A percentile compares a stretch with the other conserved stretches of the same genome.
phyloP scores from a whole-genome alignment of 106 monocot genomes.

The Platanthera guangdongensis region DNA sequence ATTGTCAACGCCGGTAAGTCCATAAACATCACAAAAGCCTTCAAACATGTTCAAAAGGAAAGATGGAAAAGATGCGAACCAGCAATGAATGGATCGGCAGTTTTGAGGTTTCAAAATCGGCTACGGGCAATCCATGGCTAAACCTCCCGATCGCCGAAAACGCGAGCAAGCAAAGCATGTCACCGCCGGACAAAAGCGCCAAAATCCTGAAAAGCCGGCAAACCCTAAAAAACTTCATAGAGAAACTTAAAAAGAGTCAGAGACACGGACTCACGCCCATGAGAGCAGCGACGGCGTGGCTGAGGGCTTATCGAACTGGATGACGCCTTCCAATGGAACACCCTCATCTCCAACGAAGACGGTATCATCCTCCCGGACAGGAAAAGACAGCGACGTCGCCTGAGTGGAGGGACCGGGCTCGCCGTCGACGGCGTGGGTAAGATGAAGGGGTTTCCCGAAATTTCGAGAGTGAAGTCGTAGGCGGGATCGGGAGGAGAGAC shows the following conservation, averaged over 20 bases:
- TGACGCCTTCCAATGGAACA: constrained; percentile 81
- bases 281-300: constrained; percentile 22
- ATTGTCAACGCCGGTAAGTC: not conserved
- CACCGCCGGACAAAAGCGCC: constrained; percentile 64
- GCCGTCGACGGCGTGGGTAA: not conserved
- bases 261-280: constrained; percentile 35
- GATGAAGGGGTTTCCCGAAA: not conserved
- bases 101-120: constrained; percentile 64
- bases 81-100: constrained; percentile 84
- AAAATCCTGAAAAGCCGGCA: constrained; percentile 40
- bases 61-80: constrained; percentile 26
- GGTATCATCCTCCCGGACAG: not conserved
- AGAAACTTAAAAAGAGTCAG: not conserved
- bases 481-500: too few species aligned
- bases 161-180: constrained; percentile 53
- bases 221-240: not conserved
- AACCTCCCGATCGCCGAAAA: constrained; percentile 86
- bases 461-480: not conserved
- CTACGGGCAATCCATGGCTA: constrained; percentile 66
- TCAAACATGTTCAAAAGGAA: not conserved
- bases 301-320: constrained; percentile 59
- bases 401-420: not conserved
- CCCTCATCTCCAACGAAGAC: constrained; percentile 42
- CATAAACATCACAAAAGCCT: not conserved
- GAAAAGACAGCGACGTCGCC: not conserved